Percentiles rank a stretch among this genome's conserved stretches.
These are phyloP conservation scores for Clonostachys rosea DNA, from an alignment of 2,329 filamentous ascomycete species.

Conservation along the genomic window DNA sequence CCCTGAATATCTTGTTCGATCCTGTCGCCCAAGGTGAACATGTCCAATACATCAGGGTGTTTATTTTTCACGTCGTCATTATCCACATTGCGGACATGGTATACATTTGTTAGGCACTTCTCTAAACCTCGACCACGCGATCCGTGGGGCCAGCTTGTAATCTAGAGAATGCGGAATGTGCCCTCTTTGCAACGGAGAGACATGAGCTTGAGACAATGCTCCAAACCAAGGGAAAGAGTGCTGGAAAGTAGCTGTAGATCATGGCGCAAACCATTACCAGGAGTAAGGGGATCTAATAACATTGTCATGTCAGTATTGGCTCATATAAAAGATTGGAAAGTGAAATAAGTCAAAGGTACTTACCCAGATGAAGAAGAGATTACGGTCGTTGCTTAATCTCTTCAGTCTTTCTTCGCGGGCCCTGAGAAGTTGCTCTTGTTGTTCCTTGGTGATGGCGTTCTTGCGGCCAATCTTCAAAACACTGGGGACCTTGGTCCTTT, in stretches of 20 bases:
- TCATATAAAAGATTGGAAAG: background rate
- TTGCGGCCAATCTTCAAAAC: slow-evolving; percentile 58
- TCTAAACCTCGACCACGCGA: too few relatives aligned
- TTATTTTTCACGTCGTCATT: too few relatives aligned
- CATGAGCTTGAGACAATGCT: slow-evolving; percentile 12
- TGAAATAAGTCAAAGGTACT: slow-evolving; percentile 11
- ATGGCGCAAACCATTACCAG: slow-evolving; percentile 41
- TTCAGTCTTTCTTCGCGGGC: slow-evolving; percentile 60
- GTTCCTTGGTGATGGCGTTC: slow-evolving; percentile 59
- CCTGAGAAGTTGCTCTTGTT: slow-evolving; percentile 58
- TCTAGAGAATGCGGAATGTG: too few relatives aligned
- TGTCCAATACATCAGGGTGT: too few relatives aligned
- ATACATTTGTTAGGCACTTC: too few relatives aligned
- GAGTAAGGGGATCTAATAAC: slow-evolving; percentile 42
- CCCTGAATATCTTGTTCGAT: too few relatives aligned
- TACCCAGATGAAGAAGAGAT: slow-evolving; percentile 68
- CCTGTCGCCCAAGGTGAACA: too few relatives aligned
- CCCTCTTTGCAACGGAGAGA: too few relatives aligned
- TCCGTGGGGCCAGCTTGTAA: too few relatives aligned
- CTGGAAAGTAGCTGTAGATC: slow-evolving; percentile 44
- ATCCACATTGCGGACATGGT: too few relatives aligned
- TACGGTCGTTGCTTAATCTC: slow-evolving; percentile 57
- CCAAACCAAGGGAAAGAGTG: slow-evolving; percentile 26
- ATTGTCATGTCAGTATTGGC: background rate
- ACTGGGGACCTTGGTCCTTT: slow-evolving; percentile 27